Base-by-base conservation (phyloP, 371 early-diverging fungal genomes). In the Mucor irregularis region DNA sequence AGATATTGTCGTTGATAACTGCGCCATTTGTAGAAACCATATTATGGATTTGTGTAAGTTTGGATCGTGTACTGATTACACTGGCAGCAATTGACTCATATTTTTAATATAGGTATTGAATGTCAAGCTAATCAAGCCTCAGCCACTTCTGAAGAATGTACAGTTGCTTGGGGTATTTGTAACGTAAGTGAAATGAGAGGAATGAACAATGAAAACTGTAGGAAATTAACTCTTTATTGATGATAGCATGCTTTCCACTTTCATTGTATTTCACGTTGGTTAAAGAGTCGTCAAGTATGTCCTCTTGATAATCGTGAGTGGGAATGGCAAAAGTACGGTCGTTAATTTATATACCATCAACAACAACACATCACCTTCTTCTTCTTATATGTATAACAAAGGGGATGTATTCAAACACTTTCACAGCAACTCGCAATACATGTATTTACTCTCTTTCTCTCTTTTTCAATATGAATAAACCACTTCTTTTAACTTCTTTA, bases 1-100 rank as follows among this genome's bases (percentile, higher is more conserved):
- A 97, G 99, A 99, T 74, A 97, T 97, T 82, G 94, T 93, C 30
- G 97, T 99, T 11, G 99, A 99, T 70, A 98, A 96, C 75, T 99
- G 99, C 69, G 99, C 99, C 58, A 99, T 99, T 73, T 99, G 99
- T 81, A 90, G 99, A 67, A 99, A 99, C 77, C 99, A 99, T 77
- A 99, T 98, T 73, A 99, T 99, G 99, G 99, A 99, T 68, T 88
- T 96, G 45, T 99, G 99, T 90, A 87, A 80, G 81, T 76, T 62
- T 16, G 31, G 21, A 35, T 17, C 39, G n/a, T n/a, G n/a, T n/a
- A n/a, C n/a, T n/a, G n/a, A n/a, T n/a, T n/a, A n/a, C n/a, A n/a
- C n/a, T n/a, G n/a, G n/a, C n/a, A 26, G 13, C 6, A 3, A n/a
- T 39, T 39, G n/a, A 51, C 19, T 51, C 4, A 10, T 9, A 38